A percentile compares a stretch with the other conserved stretches of the same genome.
Conservation (phyloP, 2,329 filamentous ascomycete genomes). For the Raffaelea deltoideospora region DNA sequence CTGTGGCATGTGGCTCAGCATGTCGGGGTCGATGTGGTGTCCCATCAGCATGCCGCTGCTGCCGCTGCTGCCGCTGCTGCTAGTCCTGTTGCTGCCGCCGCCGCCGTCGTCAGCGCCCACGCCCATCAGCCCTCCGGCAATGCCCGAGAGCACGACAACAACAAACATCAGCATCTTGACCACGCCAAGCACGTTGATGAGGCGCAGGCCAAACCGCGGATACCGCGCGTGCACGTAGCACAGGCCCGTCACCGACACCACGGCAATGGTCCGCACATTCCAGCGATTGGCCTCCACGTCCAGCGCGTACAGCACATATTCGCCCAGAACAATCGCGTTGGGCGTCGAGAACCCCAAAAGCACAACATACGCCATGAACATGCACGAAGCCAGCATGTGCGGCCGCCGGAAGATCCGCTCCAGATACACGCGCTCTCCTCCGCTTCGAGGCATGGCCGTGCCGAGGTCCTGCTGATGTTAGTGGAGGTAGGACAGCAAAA, state of each 20-base stretch:
- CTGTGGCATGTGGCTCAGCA: not conserved
- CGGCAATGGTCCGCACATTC: slow-evolving; percentile 32
- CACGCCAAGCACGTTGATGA: slow-evolving; percentile 32
- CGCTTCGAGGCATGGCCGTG: slow-evolving; percentile 26
- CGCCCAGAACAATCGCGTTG: slow-evolving; percentile 35
- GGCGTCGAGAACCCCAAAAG: slow-evolving; percentile 35
- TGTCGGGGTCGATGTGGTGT: slow-evolving; percentile 10
- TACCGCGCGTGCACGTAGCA: slow-evolving; percentile 30
- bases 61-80: not conserved
- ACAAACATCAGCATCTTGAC: slow-evolving; percentile 33
- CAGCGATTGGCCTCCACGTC: slow-evolving; percentile 24
- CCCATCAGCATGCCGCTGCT: not conserved
- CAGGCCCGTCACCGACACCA: slow-evolving; percentile 28
- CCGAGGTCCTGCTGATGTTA: slow-evolving; percentile 20
- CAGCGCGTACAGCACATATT: slow-evolving; percentile 33
- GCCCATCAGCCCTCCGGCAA: slow-evolving; percentile 20
- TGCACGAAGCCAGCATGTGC: slow-evolving; percentile 34
- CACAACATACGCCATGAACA: slow-evolving; percentile 34
- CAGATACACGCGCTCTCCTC: slow-evolving; percentile 38
- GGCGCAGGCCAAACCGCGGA: slow-evolving; percentile 28
- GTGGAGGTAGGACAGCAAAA: not conserved
- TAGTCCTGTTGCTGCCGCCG: not conserved
- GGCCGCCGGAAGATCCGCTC: slow-evolving; percentile 36
- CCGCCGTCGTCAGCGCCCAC: slow-evolving; percentile 11
- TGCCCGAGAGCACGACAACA: slow-evolving; percentile 27